Conservation (phyloP, 371 early-diverging fungal genomes). For the Mortierella sp. region DNA sequence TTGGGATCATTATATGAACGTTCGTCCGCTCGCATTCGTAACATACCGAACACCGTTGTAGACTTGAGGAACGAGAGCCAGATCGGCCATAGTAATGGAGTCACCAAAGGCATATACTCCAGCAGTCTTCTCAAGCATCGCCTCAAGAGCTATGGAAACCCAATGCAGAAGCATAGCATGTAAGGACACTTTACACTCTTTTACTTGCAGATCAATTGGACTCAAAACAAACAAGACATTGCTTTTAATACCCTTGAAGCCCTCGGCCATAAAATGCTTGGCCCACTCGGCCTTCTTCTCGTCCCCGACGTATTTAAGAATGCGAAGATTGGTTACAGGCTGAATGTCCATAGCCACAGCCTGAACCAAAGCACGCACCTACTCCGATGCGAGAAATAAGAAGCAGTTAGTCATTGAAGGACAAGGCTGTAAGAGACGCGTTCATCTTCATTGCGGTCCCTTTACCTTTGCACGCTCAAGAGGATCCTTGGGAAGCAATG, state of each 20-base stretch:
- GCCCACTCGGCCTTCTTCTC: slow-evolving; percentile 75
- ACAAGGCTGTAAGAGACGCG: too few relatives aligned
- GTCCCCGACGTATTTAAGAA: slow-evolving; percentile 70
- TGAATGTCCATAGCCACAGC: slow-evolving; percentile 89
- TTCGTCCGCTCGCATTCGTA: neutral
- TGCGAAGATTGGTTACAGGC: slow-evolving; percentile 88
- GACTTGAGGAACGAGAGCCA: slow-evolving; percentile 83
- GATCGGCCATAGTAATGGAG: slow-evolving; percentile 87
- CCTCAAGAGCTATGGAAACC: slow-evolving; percentile 70
- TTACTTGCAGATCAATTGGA: neutral
- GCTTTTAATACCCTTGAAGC: slow-evolving; percentile 80
- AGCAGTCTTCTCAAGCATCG: slow-evolving; percentile 63
- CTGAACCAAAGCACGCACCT: slow-evolving; percentile 79
- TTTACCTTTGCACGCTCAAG: slow-evolving; percentile 68
- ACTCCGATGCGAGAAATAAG: neutral
- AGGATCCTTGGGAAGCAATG: slow-evolving; percentile 83
- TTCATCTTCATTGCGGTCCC: neutral
- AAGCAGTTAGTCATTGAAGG: too few relatives aligned
- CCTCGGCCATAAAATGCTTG: slow-evolving; percentile 64
- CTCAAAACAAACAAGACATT: neutral
- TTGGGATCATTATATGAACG: too few relatives aligned
- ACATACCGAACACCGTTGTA: slow-evolving; percentile 79
- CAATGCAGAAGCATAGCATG: too few relatives aligned
- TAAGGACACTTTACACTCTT: neutral
- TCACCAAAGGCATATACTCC: slow-evolving; percentile 88